These are phyloP conservation scores for Lactarius sp. DNA, from an alignment of 768 basidiomycete genomes.

Conservation along the genomic window DNA sequence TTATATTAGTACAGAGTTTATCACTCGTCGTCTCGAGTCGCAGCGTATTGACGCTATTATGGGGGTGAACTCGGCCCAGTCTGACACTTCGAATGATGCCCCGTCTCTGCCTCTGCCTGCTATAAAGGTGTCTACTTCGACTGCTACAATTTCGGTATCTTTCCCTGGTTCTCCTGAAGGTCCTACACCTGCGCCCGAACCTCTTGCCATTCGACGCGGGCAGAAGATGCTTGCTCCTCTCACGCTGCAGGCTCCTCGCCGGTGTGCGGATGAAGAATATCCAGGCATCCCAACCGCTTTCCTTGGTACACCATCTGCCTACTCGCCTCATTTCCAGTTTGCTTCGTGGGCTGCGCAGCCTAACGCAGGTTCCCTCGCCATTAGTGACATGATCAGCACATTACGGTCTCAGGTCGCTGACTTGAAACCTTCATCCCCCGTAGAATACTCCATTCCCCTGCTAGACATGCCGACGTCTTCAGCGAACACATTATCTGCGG, in stretches of 20 bases:
- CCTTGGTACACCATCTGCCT: constrained; percentile 35
- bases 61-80: background rate
- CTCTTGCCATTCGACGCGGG: constrained; percentile 40
- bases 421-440: constrained; percentile 24
- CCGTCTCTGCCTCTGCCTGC: constrained; percentile 28
- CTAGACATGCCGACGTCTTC: constrained; percentile 2
- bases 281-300: constrained; percentile 43
- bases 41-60: constrained; percentile 12
- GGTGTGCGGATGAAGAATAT: constrained; percentile 31
- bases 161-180: constrained; percentile 27
- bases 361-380: constrained; percentile 28
- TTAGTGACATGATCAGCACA: constrained; percentile 36
- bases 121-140: constrained; percentile 35
- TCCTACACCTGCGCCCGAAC: constrained; percentile 10
- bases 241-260: constrained; percentile 22
- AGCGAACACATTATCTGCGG: constrained; percentile 9
- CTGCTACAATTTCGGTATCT: constrained; percentile 30
- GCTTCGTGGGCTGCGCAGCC: constrained; percentile 4
- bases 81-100: constrained; percentile 6
- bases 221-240: constrained; percentile 33
- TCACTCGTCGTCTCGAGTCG: constrained; percentile 14
- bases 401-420: constrained; percentile 30
- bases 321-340: constrained; percentile 32
- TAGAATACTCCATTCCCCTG: constrained; percentile 1
- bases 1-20: constrained; percentile 22